Evolutionary conservation across 805 yeast species (phyloP).

Genomic region (Starmerella tilneyi): DNA sequence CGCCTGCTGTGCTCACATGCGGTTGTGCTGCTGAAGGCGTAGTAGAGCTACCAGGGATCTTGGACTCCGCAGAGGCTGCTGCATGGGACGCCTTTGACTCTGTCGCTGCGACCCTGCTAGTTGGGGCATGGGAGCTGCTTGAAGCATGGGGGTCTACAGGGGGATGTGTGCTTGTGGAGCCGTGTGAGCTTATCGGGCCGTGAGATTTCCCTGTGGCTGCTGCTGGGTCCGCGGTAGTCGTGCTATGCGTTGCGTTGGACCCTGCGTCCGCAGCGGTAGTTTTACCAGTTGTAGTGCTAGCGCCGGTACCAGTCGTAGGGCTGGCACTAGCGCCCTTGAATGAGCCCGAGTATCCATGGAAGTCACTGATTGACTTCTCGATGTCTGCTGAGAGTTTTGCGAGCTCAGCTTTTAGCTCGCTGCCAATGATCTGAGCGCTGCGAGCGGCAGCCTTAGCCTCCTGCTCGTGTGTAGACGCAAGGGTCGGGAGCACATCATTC

Average conservation of each 20-base stretch:
- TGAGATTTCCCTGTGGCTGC: too few relatives aligned
- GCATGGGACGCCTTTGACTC: too few relatives aligned
- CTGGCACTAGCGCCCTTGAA: slow-evolving; percentile 62
- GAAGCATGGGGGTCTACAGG: too few relatives aligned
- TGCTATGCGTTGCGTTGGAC: slow-evolving; percentile 4
- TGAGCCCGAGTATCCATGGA: slow-evolving; percentile 60
- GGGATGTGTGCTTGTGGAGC: too few relatives aligned
- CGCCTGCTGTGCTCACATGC: too few relatives aligned
- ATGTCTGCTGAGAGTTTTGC: slow-evolving; percentile 66
- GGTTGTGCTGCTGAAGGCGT: too few relatives aligned
- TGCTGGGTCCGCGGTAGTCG: slow-evolving; percentile 21
- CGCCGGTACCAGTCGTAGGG: slow-evolving; percentile 38
- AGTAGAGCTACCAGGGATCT: too few relatives aligned
- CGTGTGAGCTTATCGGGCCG: too few relatives aligned
- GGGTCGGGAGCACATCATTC: slow-evolving; percentile 66
- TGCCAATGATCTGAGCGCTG: slow-evolving; percentile 49
- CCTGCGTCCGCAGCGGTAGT: slow-evolving; percentile 11
- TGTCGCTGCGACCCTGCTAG: too few relatives aligned
- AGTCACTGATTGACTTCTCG: slow-evolving; percentile 76
- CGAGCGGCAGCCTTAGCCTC: slow-evolving; percentile 43
- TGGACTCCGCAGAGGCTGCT: too few relatives aligned
- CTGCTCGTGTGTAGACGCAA: slow-evolving; percentile 48
- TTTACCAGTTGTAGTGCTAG: not conserved
- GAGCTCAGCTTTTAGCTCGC: slow-evolving; percentile 52
- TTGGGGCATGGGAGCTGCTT: too few relatives aligned